Conservation (phyloP, 257 asterid species). For the Buddleja alternifolia region DNA sequence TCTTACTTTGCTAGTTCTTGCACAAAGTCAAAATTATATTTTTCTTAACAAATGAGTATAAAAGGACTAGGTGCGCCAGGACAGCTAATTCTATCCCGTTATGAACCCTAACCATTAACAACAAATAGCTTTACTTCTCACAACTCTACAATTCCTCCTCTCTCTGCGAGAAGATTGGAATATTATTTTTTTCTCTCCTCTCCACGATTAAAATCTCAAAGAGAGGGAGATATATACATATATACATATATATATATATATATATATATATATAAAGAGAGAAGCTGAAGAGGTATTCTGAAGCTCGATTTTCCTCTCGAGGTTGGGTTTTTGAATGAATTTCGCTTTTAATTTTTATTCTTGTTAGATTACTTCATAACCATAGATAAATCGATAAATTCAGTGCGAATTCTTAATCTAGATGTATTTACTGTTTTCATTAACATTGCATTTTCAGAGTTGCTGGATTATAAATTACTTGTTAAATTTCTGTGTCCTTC, state of each 20-base stretch:
- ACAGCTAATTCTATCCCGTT: slow-evolving; percentile 32
- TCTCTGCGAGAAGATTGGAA: slow-evolving; percentile 7
- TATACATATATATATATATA: no score
- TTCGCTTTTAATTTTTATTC: background rate
- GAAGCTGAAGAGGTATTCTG: slow-evolving; percentile 1
- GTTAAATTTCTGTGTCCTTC: background rate
- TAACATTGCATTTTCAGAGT: background rate
- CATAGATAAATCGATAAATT: background rate
- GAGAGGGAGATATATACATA: no score
- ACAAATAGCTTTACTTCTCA: slow-evolving; percentile 16
- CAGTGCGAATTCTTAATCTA: background rate
- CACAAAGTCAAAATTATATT: no score
- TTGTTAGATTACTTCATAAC: background rate
- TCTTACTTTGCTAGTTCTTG: no score
- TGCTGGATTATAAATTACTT: slow-evolving; percentile 18
- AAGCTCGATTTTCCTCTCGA: slow-evolving; percentile 6
- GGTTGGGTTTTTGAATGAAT: slow-evolving; percentile 23
- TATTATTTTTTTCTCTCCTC: slow-evolving; percentile 17
- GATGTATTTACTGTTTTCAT: background rate
- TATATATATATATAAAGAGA: no score
- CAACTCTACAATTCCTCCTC: background rate
- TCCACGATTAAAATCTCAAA: slow-evolving; percentile 11
- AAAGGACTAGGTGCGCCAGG: background rate
- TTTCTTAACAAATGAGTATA: background rate
- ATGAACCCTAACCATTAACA: slow-evolving; percentile 41